Conservation (phyloP, 2,329 filamentous ascomycete species). For the Pestalotiopsis fici region DNA sequence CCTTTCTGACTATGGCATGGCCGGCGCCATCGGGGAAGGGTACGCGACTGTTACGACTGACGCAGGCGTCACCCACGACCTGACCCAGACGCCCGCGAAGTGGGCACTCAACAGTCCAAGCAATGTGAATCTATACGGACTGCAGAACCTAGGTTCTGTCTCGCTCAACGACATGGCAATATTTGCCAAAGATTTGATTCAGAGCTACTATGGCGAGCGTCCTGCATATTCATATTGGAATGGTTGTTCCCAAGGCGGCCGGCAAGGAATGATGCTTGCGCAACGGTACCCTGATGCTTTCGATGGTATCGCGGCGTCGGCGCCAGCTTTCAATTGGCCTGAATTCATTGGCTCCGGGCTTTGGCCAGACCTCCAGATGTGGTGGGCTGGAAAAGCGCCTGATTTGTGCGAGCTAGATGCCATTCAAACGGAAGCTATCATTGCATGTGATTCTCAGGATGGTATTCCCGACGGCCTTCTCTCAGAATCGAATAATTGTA, state of each 20-base stretch:
- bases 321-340: constrained; percentile 37
- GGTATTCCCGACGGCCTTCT: neutral
- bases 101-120: constrained; percentile 19
- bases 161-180: constrained; percentile 22
- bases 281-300: constrained; percentile 54
- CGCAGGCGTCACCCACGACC: constrained; percentile 17
- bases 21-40: constrained; percentile 20
- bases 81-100: constrained; percentile 4
- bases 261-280: constrained; percentile 54
- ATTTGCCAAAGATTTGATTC: neutral
- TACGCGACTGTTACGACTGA: constrained; percentile 28
- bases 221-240: constrained; percentile 51
- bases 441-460: neutral
- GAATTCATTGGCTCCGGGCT: neutral
- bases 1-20: constrained; percentile 17
- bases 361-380: neutral
- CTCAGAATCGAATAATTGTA: neutral
- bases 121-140: constrained; percentile 23
- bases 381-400: neutral
- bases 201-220: constrained; percentile 33
- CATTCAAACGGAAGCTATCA: neutral
- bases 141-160: constrained; percentile 26
- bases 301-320: constrained; percentile 52
- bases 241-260: constrained; percentile 52
- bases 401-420: neutral